Conservation (phyloP, 2,329 filamentous ascomycete genomes). For the Ceratocystis diversiconidia region DNA sequence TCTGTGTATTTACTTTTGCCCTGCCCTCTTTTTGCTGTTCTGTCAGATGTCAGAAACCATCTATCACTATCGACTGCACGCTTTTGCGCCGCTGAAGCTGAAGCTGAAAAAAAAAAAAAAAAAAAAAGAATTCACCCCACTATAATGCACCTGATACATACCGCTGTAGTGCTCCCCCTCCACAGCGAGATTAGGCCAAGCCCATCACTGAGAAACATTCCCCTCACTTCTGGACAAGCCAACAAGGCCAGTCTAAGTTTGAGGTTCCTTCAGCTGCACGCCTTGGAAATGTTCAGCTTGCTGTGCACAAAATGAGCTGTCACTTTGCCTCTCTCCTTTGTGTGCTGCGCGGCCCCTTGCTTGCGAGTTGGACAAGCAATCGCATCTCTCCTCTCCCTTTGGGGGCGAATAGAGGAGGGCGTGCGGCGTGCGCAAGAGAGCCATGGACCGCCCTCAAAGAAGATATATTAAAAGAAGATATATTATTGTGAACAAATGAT, state of each 20-base stretch:
- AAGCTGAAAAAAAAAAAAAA: neutral
- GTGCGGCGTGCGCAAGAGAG: no score
- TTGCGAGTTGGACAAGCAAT: neutral
- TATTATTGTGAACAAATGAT: no score
- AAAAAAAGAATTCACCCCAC: neutral
- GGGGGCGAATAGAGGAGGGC: no score
- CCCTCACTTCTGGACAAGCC: neutral
- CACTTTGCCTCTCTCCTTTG: neutral
- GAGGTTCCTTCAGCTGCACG: neutral
- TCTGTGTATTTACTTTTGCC: no score
- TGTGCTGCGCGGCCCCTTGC: neutral
- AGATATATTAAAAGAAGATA: no score
- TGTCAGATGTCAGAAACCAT: constrained; percentile 6
- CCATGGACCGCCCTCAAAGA: no score
- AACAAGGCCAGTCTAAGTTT: neutral
- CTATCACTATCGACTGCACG: neutral
- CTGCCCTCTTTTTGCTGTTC: neutral
- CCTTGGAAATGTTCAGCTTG: neutral
- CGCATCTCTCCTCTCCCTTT: neutral
- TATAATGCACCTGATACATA: neutral
- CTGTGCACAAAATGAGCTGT: neutral
- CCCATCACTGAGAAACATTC: no score
- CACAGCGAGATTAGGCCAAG: neutral
- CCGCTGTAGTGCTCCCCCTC: neutral
- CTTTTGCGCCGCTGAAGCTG: neutral